Conservation (phyloP, 805 yeast genomes). For the Ogataea ramenticola region DNA sequence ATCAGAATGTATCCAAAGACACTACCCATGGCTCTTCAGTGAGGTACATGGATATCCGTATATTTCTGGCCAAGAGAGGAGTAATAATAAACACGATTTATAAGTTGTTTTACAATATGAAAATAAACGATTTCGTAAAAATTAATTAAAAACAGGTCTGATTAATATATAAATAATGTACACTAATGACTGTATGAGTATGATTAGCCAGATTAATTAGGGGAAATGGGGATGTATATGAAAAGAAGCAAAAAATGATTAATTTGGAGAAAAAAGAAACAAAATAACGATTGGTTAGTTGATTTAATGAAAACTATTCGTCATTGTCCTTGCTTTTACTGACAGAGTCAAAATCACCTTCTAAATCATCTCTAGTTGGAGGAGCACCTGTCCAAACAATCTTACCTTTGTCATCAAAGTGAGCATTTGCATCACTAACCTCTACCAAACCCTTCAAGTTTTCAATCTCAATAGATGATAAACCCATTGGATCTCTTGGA, state of each 20-base stretch:
- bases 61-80: no score
- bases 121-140: no score
- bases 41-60: no score
- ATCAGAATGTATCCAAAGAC: no score
- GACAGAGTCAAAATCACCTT: background rate
- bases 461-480: slow-evolving; percentile 54
- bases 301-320: background rate
- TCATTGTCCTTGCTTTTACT: background rate
- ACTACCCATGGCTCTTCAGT: no score
- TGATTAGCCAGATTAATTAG: no score
- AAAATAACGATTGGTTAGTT: no score
- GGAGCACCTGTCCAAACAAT: slow-evolving; percentile 45
- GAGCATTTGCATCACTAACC: slow-evolving; percentile 63
- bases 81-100: no score
- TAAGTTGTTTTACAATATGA: no score
- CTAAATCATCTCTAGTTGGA: slow-evolving; percentile 23
- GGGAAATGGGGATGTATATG: background rate
- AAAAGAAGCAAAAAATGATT: background rate
- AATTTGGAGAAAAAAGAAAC: background rate
- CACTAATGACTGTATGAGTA: no score
- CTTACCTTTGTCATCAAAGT: slow-evolving; percentile 43
- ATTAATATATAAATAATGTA: no score
- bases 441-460: slow-evolving; percentile 48
- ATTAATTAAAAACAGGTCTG: no score
- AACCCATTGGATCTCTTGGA: slow-evolving; percentile 84